Evolutionary conservation across 2,329 filamentous ascomycete species (phyloP).

Genomic region (Hirsutella rhossiliensis): DNA sequence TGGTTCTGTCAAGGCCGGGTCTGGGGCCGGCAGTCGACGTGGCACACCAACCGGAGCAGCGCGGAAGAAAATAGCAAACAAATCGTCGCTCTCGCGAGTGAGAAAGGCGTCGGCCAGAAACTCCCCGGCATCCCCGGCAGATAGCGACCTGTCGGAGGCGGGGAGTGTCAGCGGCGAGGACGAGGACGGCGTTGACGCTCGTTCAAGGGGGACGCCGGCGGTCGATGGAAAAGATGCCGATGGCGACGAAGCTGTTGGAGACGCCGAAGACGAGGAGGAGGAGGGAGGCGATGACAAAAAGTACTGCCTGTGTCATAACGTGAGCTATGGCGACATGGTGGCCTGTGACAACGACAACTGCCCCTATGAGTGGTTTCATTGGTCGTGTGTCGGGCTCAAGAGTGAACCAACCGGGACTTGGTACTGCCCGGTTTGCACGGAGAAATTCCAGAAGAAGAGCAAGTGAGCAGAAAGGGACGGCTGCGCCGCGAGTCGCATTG

Average conservation of each 20-base stretch:
- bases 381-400: constrained; percentile 59
- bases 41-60: constrained; percentile 29
- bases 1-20: constrained; percentile 30
- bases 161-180: constrained; percentile 43
- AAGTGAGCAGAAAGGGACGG: constrained; percentile 9
- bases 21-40: constrained; percentile 30
- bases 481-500: background rate
- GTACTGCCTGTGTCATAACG: constrained; percentile 74
- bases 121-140: constrained; percentile 50
- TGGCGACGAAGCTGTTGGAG: constrained; percentile 42
- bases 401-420: constrained; percentile 56
- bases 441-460: constrained; percentile 33
- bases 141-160: constrained; percentile 54
- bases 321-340: constrained; percentile 81
- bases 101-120: constrained; percentile 47
- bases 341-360: constrained; percentile 77
- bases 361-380: constrained; percentile 81
- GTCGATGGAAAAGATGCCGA: constrained; percentile 26
- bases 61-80: constrained; percentile 40
- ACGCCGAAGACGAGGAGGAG: constrained; percentile 42
- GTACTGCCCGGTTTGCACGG: constrained; percentile 53
- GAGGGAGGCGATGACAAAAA: constrained; percentile 66
- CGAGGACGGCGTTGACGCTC: constrained; percentile 26
- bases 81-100: constrained; percentile 50
- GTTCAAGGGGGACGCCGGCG: constrained; percentile 18